A percentile compares a stretch with the other conserved stretches of the same genome.
Evolutionary conservation across 352 stramenopile species (phyloP).

Genomic region (Saprolegnia diclina): DNA sequence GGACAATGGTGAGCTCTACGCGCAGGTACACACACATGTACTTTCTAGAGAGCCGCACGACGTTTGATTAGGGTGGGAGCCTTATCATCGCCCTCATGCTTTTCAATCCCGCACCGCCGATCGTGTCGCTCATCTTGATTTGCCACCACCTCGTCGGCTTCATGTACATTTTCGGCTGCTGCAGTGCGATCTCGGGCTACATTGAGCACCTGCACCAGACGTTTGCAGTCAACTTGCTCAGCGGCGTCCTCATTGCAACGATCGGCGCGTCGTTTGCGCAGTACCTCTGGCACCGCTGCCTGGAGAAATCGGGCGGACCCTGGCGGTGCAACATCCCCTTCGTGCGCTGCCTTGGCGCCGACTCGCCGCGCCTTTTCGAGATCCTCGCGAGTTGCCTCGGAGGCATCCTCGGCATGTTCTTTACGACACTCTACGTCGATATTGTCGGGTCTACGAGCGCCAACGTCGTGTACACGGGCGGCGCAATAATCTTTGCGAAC

Average conservation of each 20-base stretch:
- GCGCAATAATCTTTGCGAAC: conserved; percentile 1
- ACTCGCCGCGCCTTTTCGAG: not conserved
- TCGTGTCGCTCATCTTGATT: not conserved
- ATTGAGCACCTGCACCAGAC: conserved; percentile 7
- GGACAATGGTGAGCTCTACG: conserved; percentile 20
- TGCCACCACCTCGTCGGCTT: conserved; percentile 7
- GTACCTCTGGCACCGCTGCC: not conserved
- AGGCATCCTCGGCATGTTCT: not conserved
- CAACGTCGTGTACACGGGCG: conserved; percentile 4
- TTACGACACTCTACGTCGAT: not conserved
- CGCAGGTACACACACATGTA: conserved; percentile 14
- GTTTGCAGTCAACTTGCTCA: conserved; percentile 13
- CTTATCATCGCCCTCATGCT: conserved; percentile 7
- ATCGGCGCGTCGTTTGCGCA: not conserved
- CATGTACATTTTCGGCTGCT: conserved; percentile 9
- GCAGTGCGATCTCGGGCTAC: conserved; percentile 5
- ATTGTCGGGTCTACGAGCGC: not conserved
- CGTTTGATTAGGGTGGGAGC: not conserved
- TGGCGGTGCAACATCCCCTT: not conserved
- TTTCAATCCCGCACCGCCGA: not conserved
- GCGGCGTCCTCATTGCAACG: not conserved
- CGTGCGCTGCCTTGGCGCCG: not conserved
- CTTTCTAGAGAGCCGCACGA: not conserved
- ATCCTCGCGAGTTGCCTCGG: not conserved
- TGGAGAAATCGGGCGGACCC: not conserved